A percentile compares a stretch with the other conserved stretches of the same genome.
phyloP scores from a whole-genome alignment of 2,329 filamentous ascomycete species.

The Lomentospora prolificans region DNA sequence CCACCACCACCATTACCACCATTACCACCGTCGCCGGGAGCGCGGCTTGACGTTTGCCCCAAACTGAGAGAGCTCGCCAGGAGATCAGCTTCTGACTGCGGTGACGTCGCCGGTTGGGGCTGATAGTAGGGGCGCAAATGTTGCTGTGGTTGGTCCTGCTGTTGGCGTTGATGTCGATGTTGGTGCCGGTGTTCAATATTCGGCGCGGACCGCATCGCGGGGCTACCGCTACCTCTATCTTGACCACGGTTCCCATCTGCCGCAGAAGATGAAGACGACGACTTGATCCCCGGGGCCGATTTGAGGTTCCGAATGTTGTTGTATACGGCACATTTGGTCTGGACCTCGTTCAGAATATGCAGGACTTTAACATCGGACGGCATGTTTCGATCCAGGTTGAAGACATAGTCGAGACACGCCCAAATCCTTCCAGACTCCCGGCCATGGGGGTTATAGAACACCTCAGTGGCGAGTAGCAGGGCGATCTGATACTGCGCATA shows the following conservation, averaged over 20 bases:
- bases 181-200: not conserved
- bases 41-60: conserved; percentile 9
- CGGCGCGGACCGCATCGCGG: not conserved
- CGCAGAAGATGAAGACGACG: not conserved
- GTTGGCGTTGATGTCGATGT: not conserved
- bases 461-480: conserved; percentile 57
- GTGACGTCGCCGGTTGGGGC: not conserved
- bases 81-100: not conserved
- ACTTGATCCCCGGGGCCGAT: not conserved
- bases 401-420: conserved; percentile 63
- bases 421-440: conserved; percentile 57
- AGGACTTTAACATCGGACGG: conserved; percentile 47
- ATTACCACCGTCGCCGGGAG: not conserved
- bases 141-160: not conserved
- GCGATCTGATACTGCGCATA: conserved; percentile 65
- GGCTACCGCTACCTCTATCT: not conserved
- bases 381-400: conserved; percentile 45
- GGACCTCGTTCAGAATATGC: conserved; percentile 51
- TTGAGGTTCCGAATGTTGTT: conserved; percentile 29
- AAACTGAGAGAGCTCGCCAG: not conserved
- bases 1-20: not conserved
- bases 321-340: conserved; percentile 45
- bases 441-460: conserved; percentile 48
- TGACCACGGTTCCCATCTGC: not conserved
- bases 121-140: conserved; percentile 2